A percentile compares a stretch with the other conserved stretches of the same genome.
Conservation (phyloP, 202 grass and related monocot genomes). For the Musa balbisiana region DNA sequence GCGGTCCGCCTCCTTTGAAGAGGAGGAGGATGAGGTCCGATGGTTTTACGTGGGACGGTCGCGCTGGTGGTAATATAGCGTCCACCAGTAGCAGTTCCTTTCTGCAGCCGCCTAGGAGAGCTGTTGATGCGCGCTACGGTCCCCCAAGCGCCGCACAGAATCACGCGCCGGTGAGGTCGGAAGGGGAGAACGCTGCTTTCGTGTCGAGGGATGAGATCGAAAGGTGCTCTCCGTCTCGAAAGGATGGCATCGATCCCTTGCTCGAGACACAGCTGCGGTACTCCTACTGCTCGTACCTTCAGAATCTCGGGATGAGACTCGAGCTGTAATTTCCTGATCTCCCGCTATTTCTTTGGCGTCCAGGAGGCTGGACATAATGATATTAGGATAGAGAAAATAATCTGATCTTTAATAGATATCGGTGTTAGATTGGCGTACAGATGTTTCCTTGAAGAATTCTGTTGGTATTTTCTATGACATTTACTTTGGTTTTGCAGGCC, state of each 20-base stretch:
- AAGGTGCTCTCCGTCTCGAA: slow-evolving; percentile 59
- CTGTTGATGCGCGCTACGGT: neutral
- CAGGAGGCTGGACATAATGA: neutral
- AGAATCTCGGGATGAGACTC: slow-evolving; percentile 54
- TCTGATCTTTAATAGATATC: too few species aligned
- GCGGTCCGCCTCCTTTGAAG: slow-evolving; percentile 28
- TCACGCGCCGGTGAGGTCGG: slow-evolving; percentile 12
- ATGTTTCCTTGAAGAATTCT: neutral
- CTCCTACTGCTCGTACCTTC: slow-evolving; percentile 70
- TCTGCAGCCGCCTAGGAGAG: neutral
- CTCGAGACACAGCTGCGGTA: slow-evolving; percentile 56
- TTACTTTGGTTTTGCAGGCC: slow-evolving; percentile 45
- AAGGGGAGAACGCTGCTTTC: slow-evolving; percentile 28
- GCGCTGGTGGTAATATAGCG: neutral
- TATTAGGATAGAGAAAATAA: too few species aligned
- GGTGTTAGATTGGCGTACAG: neutral
- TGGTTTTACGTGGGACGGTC: slow-evolving; percentile 21
- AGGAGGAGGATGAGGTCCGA: slow-evolving; percentile 11
- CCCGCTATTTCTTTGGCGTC: neutral
- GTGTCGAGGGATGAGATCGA: slow-evolving; percentile 71
- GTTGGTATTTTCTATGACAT: neutral
- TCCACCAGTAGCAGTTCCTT: neutral
- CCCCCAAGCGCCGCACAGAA: neutral
- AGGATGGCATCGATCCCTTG: slow-evolving; percentile 69
- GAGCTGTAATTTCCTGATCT: slow-evolving; percentile 37